phyloP scores from a whole-genome alignment of 139 green algal species.

The Tetradesmus obliquus region DNA sequence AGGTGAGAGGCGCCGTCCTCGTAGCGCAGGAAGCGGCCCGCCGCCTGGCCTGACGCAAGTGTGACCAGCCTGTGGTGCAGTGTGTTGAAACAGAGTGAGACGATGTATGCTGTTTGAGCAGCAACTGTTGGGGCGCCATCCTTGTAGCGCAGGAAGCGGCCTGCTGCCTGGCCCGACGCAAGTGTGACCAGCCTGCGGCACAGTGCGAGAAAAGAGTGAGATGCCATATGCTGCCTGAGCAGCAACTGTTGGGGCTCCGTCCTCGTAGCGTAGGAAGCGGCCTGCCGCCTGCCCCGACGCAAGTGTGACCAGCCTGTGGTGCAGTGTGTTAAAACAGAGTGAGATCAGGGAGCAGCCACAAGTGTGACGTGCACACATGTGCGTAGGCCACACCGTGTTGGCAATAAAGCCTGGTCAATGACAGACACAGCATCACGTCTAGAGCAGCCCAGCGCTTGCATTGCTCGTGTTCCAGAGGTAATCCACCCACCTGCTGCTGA shows the following conservation, averaged over 20 bases:
- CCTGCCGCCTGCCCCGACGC: constrained; percentile 86
- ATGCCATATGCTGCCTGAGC: constrained; percentile 96
- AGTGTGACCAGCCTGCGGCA: constrained; percentile 80
- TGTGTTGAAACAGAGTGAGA: constrained; percentile 33
- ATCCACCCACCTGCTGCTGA: constrained; percentile 27
- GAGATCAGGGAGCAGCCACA: no score
- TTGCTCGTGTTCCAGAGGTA: no score
- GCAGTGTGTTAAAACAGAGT: neutral
- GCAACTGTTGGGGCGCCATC: constrained; percentile 76
- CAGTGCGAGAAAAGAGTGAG: neutral
- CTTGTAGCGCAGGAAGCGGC: constrained; percentile 89
- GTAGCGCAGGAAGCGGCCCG: constrained; percentile 89
- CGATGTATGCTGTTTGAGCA: constrained; percentile 94
- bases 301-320: constrained; percentile 79
- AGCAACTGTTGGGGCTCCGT: constrained; percentile 75
- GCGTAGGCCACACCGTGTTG: neutral
- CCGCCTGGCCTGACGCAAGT: constrained; percentile 86
- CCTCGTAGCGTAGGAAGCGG: constrained; percentile 88
- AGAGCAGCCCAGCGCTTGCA: no score
- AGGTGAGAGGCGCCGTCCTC: constrained; percentile 73
- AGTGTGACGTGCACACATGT: neutral
- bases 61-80: constrained; percentile 72
- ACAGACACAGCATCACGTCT: no score
- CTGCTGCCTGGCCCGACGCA: constrained; percentile 86
- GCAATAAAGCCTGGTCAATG: neutral